phyloP scores from a whole-genome alignment of 768 basidiomycete genomes.

The Suillus plorans region DNA sequence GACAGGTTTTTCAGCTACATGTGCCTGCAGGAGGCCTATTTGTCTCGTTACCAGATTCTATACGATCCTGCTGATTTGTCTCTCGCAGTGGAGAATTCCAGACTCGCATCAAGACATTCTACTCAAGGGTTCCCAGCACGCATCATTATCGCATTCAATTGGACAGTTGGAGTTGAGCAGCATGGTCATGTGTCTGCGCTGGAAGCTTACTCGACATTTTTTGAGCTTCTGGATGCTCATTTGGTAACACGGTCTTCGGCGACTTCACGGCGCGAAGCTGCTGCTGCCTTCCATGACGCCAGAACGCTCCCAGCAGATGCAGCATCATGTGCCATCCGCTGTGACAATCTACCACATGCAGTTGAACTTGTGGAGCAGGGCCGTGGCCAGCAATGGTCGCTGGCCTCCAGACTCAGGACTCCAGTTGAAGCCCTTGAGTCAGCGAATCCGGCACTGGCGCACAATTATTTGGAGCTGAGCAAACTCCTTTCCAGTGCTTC shows the following conservation, averaged over 20 bases:
- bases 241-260: not conserved
- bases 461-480: not conserved
- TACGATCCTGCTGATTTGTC: not conserved
- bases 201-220: not conserved
- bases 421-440: slow-evolving; percentile 22
- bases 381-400: slow-evolving; percentile 23
- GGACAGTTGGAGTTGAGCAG: too few species aligned
- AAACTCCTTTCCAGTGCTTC: not conserved
- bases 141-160: not conserved
- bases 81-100: not conserved
- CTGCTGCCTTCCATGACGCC: not conserved
- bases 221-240: not conserved
- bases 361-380: slow-evolving; percentile 25
- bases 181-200: not conserved
- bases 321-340: slow-evolving; percentile 15
- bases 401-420: slow-evolving; percentile 22
- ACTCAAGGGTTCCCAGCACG: not conserved
- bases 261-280: not conserved
- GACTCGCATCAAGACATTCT: not conserved
- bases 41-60: not conserved
- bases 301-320: not conserved
- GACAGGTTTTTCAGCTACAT: not conserved
- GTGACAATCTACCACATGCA: slow-evolving; percentile 11
- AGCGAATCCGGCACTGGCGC: not conserved
- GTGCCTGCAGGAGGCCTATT: not conserved